phyloP scores from a whole-genome alignment of 192 early-diverging fungal genomes.

The Podila epicladia region DNA sequence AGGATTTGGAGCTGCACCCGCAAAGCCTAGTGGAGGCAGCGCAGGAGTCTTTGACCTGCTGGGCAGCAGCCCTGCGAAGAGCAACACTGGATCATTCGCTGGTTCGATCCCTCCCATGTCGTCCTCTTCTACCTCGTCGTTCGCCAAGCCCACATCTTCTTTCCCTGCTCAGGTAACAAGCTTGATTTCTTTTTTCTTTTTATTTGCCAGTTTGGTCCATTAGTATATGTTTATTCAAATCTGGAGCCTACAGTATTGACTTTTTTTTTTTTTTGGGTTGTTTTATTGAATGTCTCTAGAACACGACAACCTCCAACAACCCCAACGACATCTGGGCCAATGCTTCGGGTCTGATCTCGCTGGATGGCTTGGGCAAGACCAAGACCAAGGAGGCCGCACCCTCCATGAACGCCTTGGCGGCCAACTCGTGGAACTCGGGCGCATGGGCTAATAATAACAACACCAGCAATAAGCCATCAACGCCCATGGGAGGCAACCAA shows the following conservation, averaged over 20 bases:
- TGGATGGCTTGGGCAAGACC: conserved; percentile 75
- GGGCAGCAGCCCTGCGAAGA: conserved; percentile 33
- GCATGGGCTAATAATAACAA: conserved; percentile 24
- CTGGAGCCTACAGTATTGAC: conserved; percentile 1
- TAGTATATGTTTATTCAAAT: not conserved
- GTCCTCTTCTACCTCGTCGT: not conserved
- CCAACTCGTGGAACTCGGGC: conserved; percentile 50
- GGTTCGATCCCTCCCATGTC: conserved; percentile 31
- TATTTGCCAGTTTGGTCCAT: not conserved
- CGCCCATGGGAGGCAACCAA: conserved; percentile 21
- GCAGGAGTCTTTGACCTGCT: conserved; percentile 21
- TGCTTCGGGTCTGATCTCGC: conserved; percentile 70
- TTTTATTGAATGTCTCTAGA: conserved; percentile 9
- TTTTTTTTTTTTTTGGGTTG: conserved; percentile 8
- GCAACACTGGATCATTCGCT: conserved; percentile 21
- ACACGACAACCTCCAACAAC: conserved; percentile 24
- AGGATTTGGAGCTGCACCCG: conserved; percentile 7
- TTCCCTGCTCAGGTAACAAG: conserved; percentile 16
- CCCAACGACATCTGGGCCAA: conserved; percentile 77
- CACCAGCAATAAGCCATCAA: conserved; percentile 32
- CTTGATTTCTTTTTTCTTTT: not conserved
- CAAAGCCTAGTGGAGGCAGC: conserved; percentile 9
- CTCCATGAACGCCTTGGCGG: conserved; percentile 66
- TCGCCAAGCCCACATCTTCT: conserved; percentile 13
- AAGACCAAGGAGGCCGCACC: conserved; percentile 62